Conservation (phyloP, 1,139 yeast genomes). For the Pichia sp. region DNA sequence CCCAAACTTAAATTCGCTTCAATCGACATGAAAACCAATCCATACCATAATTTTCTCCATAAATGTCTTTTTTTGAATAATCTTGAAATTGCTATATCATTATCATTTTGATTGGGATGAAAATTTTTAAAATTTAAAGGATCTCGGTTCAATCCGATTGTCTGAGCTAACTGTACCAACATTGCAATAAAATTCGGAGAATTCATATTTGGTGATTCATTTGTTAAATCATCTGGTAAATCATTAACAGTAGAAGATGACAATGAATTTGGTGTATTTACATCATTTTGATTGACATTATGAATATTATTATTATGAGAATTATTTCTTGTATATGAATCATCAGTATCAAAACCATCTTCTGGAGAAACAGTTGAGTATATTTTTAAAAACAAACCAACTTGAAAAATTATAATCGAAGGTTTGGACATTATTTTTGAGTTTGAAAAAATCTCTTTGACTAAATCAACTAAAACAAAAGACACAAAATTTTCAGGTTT, state of each 20-base stretch:
- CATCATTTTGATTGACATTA: not conserved
- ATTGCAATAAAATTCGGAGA: slow-evolving; percentile 29
- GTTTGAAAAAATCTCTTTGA: slow-evolving; percentile 30
- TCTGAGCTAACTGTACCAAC: slow-evolving; percentile 31
- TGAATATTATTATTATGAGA: slow-evolving; percentile 1
- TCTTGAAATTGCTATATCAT: slow-evolving; percentile 24
- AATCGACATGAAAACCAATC: slow-evolving; percentile 27
- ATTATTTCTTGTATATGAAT: slow-evolving; percentile 26
- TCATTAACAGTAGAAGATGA: slow-evolving; percentile 24
- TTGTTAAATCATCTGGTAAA: slow-evolving; percentile 27
- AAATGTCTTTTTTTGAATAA: slow-evolving; percentile 30
- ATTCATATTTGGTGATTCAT: slow-evolving; percentile 31
- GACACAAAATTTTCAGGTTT: slow-evolving; percentile 31
- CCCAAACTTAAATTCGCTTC: slow-evolving; percentile 31
- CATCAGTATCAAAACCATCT: slow-evolving; percentile 35
- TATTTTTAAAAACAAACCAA: slow-evolving; percentile 30
- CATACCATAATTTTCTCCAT: slow-evolving; percentile 33
- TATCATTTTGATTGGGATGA: slow-evolving; percentile 25
- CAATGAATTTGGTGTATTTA: slow-evolving; percentile 12
- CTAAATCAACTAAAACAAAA: slow-evolving; percentile 31
- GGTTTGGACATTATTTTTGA: slow-evolving; percentile 31
- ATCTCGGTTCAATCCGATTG: slow-evolving; percentile 33
- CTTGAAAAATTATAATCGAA: slow-evolving; percentile 33
- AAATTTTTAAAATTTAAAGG: slow-evolving; percentile 31
- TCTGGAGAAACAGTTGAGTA: slow-evolving; percentile 34